Percentiles rank a stretch among this genome's conserved stretches.
Conservation (phyloP, 2,329 filamentous ascomycete species). For the Nannizziopsis barbatae region DNA sequence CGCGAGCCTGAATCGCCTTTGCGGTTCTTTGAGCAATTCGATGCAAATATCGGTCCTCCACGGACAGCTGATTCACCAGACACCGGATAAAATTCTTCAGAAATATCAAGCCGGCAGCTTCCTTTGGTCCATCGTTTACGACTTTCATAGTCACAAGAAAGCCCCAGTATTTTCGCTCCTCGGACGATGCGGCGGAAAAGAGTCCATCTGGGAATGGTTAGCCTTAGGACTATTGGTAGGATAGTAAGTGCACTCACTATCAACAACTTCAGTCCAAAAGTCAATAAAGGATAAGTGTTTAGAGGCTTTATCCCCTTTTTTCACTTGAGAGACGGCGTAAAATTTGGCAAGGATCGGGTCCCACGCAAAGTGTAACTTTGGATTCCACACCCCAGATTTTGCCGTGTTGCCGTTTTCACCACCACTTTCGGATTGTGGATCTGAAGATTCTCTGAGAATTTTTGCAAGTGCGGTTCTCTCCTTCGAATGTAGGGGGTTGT, state of each 20-base stretch:
- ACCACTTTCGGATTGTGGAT: slow-evolving; percentile 22
- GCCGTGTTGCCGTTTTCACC: slow-evolving; percentile 24
- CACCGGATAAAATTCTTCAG: slow-evolving; percentile 73
- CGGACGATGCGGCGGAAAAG: slow-evolving; percentile 69
- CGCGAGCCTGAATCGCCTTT: slow-evolving; percentile 56
- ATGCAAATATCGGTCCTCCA: slow-evolving; percentile 67
- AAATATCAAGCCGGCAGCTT: slow-evolving; percentile 53
- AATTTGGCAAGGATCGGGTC: slow-evolving; percentile 54
- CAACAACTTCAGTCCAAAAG: slow-evolving; percentile 79
- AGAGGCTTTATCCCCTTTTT: slow-evolving; percentile 24
- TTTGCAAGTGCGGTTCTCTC: slow-evolving; percentile 59
- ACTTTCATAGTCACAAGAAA: slow-evolving; percentile 77
- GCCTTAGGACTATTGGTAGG: slow-evolving; percentile 18
- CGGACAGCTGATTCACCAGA: slow-evolving; percentile 69
- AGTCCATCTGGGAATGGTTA: slow-evolving; percentile 52
- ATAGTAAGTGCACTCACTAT: slow-evolving; percentile 50
- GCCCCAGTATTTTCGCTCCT: slow-evolving; percentile 83
- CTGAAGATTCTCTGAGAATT: slow-evolving; percentile 59
- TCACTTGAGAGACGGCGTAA: slow-evolving; percentile 22
- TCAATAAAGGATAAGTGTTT: slow-evolving; percentile 47
- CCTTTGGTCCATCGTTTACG: slow-evolving; percentile 43
- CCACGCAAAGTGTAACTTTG: slow-evolving; percentile 82
- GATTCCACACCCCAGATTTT: slow-evolving; percentile 60
- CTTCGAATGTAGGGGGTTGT: slow-evolving; percentile 59
- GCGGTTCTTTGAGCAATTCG: slow-evolving; percentile 65